phyloP scores from a whole-genome alignment of 192 early-diverging fungal genomes.

The Backusella psychrophila region DNA sequence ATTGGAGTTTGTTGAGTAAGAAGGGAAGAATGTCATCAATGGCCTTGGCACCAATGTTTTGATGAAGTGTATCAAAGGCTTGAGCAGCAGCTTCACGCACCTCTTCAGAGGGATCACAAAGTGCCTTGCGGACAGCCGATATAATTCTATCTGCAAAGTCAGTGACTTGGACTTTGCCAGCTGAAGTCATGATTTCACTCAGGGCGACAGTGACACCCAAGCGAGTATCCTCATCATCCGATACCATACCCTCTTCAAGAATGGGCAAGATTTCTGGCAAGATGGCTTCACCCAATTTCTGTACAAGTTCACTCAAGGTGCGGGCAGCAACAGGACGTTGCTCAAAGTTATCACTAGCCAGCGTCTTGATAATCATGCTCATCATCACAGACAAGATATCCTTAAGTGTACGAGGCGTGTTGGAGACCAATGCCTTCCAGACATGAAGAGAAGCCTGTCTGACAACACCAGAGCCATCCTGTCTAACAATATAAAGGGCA shows the following conservation, averaged over 20 bases:
- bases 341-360: constrained; percentile 75
- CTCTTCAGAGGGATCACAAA: constrained; percentile 80
- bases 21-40: constrained; percentile 94
- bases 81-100: constrained; percentile 94
- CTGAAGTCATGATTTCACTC: constrained; percentile 87
- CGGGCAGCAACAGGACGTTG: constrained; percentile 85
- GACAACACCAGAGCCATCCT: constrained; percentile 77
- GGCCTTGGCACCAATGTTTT: constrained; percentile 85
- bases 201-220: constrained; percentile 94
- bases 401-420: constrained; percentile 96
- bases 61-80: constrained; percentile 93
- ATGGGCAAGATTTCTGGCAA: constrained; percentile 89
- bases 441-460: constrained; percentile 86
- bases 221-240: constrained; percentile 64
- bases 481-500: constrained; percentile 89
- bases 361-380: constrained; percentile 80
- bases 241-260: constrained; percentile 78
- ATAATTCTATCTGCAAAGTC: constrained; percentile 87
- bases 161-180: constrained; percentile 73
- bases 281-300: constrained; percentile 91
- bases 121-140: constrained; percentile 77
- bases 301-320: constrained; percentile 91
- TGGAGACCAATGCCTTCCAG: constrained; percentile 94
- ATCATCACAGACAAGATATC: constrained; percentile 92
- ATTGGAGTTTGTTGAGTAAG: constrained; percentile 75